phyloP scores from a whole-genome alignment of 75 land plant genomes.

The Azolla pinnata region DNA sequence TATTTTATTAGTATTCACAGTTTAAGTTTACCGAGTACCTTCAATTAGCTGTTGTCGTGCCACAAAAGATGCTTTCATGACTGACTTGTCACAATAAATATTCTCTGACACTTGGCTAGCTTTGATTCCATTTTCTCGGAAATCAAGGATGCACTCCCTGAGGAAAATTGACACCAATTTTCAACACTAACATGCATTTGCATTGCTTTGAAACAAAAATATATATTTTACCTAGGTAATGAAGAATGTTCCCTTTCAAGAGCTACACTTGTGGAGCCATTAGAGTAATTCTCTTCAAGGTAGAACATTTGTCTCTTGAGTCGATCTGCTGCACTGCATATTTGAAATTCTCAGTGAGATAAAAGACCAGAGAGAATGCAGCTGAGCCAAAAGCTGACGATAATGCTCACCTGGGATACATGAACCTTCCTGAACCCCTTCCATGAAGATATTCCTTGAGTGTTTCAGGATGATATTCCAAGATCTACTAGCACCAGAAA shows the following conservation, averaged over 20 bases:
- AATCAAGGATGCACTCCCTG: constrained; percentile 39
- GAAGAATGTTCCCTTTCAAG: constrained; percentile 92
- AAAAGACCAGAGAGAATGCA: not conserved
- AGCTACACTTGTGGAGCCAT: constrained; percentile 13
- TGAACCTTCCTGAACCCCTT: constrained; percentile 26
- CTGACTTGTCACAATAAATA: constrained; percentile 9
- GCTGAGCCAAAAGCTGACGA: not conserved
- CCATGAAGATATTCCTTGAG: constrained; percentile 32
- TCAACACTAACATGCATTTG: not conserved
- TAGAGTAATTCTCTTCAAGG: constrained; percentile 42
- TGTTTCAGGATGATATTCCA: constrained; percentile 42
- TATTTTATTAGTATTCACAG: not conserved
- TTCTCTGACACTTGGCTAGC: constrained; percentile 13
- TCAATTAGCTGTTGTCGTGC: constrained; percentile 4
- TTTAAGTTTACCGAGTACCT: not conserved
- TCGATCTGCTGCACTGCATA: constrained; percentile 83
- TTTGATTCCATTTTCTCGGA: constrained; percentile 25
- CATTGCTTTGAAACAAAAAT: not conserved
- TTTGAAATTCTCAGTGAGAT: not conserved
- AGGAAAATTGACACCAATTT: not conserved
- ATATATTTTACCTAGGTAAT: constrained; percentile 60
- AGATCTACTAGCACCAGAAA: constrained; percentile 14
- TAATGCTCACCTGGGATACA: constrained; percentile 30
- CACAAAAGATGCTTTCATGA: not conserved
- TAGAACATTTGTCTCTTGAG: constrained; percentile 89